Base-by-base conservation (phyloP, 768 basidiomycete genomes). In the Boletus tomentosulus region DNA sequence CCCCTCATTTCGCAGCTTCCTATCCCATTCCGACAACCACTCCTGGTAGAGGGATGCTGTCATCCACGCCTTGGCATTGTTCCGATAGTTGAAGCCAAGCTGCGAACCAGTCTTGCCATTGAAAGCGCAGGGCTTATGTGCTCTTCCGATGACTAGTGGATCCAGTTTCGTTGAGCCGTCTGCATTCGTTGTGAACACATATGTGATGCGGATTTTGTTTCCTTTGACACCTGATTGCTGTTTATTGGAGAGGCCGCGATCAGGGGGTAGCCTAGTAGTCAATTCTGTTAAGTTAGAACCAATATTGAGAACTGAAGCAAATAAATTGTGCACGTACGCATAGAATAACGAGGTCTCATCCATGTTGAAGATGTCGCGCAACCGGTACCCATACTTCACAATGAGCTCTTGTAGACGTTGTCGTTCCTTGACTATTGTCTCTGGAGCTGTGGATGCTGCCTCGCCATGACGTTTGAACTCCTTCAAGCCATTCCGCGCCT, bases 11-110 rank as follows among this genome's bases (percentile, higher is more conserved):
- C 6, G 3, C 0, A 55, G 34, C 15, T 58, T 28, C 2, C 1
- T 0, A 42, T 58, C 43, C 54, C 54, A 58, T 5, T 58, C 45
- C 0, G 13, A 1, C 3, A 57, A 12, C 53, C 57, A 57, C 2
- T 57, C 53, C 10, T 57, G 53, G 15, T 57, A 55, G 15, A 57
- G 6, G 1, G 9, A 0, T 3, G 25, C 15, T 16, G 41, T 58
- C 50, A 58, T 58, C 45, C 51, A 58, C 5, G 54, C 54, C 6
- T 52, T 58, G 1, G 13, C 33, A 31, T 55, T 56, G 48, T 42
- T 46, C 4, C 3, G 3, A 6, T 59, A 59, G 15, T 59, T 3
- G 22, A 59, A 59, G 0, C 55, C 55, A 33, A 37, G 57, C 7
- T 58, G 27, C 0, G 16, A 1, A 0, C 57, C 51, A 3, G 54